These are phyloP conservation scores for Chaetomiaceae sp. DNA, from an alignment of 2,329 filamentous ascomycete species.

Conservation along the genomic window DNA sequence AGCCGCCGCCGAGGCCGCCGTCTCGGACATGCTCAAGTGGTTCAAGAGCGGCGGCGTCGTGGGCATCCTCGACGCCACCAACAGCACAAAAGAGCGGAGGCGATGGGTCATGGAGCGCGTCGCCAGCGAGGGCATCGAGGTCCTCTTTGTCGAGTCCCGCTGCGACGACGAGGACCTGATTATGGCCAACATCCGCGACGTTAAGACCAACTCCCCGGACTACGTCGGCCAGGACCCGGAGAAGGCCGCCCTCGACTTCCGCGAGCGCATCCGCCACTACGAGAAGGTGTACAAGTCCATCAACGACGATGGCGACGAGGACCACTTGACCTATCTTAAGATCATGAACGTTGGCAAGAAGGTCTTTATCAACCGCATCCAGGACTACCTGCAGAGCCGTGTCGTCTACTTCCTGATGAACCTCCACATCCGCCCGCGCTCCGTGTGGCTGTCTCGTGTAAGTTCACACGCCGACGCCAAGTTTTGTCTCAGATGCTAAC, in stretches of 20 bases:
- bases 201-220: constrained; percentile 94
- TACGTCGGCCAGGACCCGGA: constrained; percentile 94
- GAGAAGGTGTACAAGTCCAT: constrained; percentile 96
- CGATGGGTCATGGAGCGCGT: constrained; percentile 88
- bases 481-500: neutral
- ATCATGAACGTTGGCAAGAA: constrained; percentile 94
- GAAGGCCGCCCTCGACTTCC: constrained; percentile 83
- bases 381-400: constrained; percentile 92
- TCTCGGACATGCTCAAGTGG: constrained; percentile 92
- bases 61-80: constrained; percentile 93
- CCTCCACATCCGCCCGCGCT: constrained; percentile 91
- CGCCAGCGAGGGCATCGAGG: constrained; percentile 71
- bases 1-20: constrained; percentile 85
- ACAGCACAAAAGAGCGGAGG: constrained; percentile 84
- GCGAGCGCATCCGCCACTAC: constrained; percentile 91
- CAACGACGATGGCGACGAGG: constrained; percentile 74
- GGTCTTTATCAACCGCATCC: constrained; percentile 96
- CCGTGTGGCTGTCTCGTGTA: constrained; percentile 92
- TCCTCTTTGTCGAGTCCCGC: constrained; percentile 93
- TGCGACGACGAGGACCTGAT: constrained; percentile 95
- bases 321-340: constrained; percentile 88
- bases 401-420: constrained; percentile 99
- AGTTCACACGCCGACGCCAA: constrained; percentile 32
- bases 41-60: constrained; percentile 78
- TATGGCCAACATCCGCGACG: constrained; percentile 96